Base-by-base conservation (phyloP, 306 rosid species). In the Coriaria nepalensis region DNA sequence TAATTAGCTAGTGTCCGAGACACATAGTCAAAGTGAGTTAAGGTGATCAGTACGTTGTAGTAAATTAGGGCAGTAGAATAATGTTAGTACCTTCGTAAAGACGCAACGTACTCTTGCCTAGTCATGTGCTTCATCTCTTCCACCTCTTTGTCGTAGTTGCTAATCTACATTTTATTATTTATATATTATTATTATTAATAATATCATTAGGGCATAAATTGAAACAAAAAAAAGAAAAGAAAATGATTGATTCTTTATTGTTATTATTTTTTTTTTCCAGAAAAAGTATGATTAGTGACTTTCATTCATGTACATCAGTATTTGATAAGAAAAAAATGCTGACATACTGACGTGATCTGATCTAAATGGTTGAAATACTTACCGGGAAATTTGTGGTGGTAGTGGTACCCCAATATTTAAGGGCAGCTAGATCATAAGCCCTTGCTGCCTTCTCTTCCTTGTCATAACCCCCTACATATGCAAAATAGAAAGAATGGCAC, bases 101-200 rank as follows among this genome's bases (percentile, higher is more conserved):
- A 87, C 40, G 96, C 96, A 52, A 87, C 94, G 40, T 77, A 87
- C 73, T 87, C 96, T 66, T 87, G 96, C 48, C 96, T 75, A 10
- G 96, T 87, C 96, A 87, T 82, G 57, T 83, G 80, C 77, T 82
- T 79, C 96, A 87, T 87, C 54, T 87, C 96, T 49, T 82, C 94
- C 54, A 82, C 5, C 54, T 87, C 96, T 50, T 77, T 87, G 51
- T 87, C 96, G 57, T 87, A 87, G 70, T 73, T 77, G 67, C 73
- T 77, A 47, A 82, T 82, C 96, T 86, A 58, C 63, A 8, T 8
- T n/a, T 42, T 2, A 42, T 42, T 10, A 6, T 41, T 6, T 6
- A 10, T 6, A 41, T 33, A 6, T 43, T 34, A 10, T 53, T 32
- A 5, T 10, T 15, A 49, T 2, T 7, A 50, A 14, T 42, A 33